A percentile compares a stretch with the other conserved stretches of the same genome.
These are phyloP conservation scores for Prunus persica DNA, from an alignment of 306 rosid genomes.

Conservation along the genomic window DNA sequence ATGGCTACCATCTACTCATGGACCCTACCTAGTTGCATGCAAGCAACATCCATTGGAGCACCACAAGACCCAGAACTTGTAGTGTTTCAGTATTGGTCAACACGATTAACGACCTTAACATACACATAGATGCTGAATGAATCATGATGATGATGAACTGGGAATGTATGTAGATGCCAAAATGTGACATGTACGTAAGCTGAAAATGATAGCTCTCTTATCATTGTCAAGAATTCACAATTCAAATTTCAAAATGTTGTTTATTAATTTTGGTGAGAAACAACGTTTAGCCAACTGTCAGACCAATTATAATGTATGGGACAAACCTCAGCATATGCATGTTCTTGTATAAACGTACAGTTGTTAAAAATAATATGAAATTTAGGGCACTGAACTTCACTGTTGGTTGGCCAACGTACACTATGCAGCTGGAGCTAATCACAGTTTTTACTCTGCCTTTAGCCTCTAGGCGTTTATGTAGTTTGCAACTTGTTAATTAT, in stretches of 20 bases:
- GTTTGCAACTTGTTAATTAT: too few species aligned
- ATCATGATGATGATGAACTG: background rate
- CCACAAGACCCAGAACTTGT: background rate
- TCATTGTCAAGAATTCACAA: background rate
- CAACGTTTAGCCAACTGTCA: background rate
- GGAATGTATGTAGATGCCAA: background rate
- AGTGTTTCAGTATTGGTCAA: conserved; percentile 4
- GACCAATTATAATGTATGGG: background rate
- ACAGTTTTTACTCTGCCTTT: background rate
- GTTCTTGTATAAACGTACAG: background rate
- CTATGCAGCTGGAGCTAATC: background rate
- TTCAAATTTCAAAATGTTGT: background rate
- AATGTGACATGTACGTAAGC: background rate
- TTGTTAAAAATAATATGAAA: background rate
- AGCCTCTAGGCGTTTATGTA: background rate
- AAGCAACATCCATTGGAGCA: background rate
- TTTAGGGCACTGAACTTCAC: background rate
- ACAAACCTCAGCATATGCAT: background rate
- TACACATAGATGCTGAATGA: background rate
- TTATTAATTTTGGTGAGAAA: background rate
- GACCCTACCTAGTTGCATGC: conserved; percentile 21
- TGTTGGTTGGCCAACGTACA: background rate
- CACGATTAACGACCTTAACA: conserved; percentile 11
- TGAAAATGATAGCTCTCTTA: background rate
- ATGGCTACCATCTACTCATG: conserved; percentile 21